Base-by-base conservation (phyloP, 306 rosid genomes). In the Rosa multiflora region DNA sequence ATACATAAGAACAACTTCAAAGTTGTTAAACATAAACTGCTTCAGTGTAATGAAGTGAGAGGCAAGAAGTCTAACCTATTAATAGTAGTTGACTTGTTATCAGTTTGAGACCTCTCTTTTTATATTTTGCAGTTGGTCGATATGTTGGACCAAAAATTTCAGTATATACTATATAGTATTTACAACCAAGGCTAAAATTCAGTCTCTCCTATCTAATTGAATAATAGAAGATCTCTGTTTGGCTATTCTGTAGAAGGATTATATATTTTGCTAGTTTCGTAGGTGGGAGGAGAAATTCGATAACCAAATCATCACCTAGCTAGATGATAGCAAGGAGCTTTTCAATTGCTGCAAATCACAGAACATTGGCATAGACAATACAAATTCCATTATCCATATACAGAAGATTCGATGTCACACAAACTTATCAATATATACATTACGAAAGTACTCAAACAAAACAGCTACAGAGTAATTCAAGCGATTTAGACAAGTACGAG, bases 401-500 rank as follows among this genome's bases (percentile, higher is more conserved):
- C 69, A 63, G n/a, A 63, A 46, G 72, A 74, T 76, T 70, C 13
- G 14, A 42, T 43, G 20, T 52, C 67, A 3, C 14, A 47, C n/a
- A 35, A 9, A 37, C 42, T 15, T 43, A 72, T 62, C 43, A 18
- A 75, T 70, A 75, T 75, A 43, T 75, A 83, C 83, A 79, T 6
- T 12, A 62, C 6, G n/a, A 56, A 52, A 72, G 67, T 17, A 4
- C 15, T 15, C 43, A 5, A 21, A 63, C 32, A 52, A 52, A 73
- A 59, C 69, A 39, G 35, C 74, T 52, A n/a, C 11, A 42, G 17
- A 66, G 61, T 56, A 15, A 10, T 73, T 48, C 61, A 73, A 55
- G 47, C 13, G 20, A 72, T 32, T 86, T 76, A 88, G 63, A 78
- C 75, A 76, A 77, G 93, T 80, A 84, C 82, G 76, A 80, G 84